Percentiles rank a stretch among this genome's conserved stretches.
Evolutionary conservation across 805 yeast genomes (phyloP).

Genomic region (Isabelozyma gotoi): DNA sequence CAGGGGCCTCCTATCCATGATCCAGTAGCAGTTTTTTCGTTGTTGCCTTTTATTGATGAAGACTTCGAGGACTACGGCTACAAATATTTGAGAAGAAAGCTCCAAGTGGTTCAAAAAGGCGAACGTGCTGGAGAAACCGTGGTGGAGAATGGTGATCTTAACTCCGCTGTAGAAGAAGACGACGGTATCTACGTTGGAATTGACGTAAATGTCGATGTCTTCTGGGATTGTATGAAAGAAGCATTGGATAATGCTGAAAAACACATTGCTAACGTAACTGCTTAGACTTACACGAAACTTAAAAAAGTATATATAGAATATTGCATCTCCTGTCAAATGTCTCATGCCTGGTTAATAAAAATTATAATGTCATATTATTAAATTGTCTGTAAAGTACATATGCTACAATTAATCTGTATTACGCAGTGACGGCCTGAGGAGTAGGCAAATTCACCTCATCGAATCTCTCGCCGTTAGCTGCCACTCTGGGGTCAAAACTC

Average conservation of each 20-base stretch:
- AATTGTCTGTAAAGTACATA: not conserved
- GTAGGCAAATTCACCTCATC: not conserved
- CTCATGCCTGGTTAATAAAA: not conserved
- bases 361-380: not conserved
- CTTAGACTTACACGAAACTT: not conserved
- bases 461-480: not conserved
- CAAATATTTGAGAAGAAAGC: slow-evolving; percentile 21
- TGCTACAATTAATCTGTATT: not conserved
- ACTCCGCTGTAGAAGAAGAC: slow-evolving; percentile 9
- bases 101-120: slow-evolving; percentile 27
- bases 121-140: slow-evolving; percentile 30
- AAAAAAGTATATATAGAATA: not conserved
- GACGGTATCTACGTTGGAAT: slow-evolving; percentile 15
- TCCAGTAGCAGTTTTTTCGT: slow-evolving; percentile 65
- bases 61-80: slow-evolving; percentile 19
- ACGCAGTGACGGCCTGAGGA: not conserved
- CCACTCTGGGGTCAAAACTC: not conserved
- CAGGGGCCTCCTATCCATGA: slow-evolving; percentile 80
- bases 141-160: slow-evolving; percentile 3
- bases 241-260: slow-evolving; percentile 18
- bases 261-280: not conserved
- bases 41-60: slow-evolving; percentile 45
- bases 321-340: too few relatives aligned
- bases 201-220: slow-evolving; percentile 11
- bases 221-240: slow-evolving; percentile 14